Evolutionary conservation across 2,329 filamentous ascomycete genomes (phyloP), one percentile per base, ranked within the genome.

Genomic region (Botrytis squamosa): DNA sequence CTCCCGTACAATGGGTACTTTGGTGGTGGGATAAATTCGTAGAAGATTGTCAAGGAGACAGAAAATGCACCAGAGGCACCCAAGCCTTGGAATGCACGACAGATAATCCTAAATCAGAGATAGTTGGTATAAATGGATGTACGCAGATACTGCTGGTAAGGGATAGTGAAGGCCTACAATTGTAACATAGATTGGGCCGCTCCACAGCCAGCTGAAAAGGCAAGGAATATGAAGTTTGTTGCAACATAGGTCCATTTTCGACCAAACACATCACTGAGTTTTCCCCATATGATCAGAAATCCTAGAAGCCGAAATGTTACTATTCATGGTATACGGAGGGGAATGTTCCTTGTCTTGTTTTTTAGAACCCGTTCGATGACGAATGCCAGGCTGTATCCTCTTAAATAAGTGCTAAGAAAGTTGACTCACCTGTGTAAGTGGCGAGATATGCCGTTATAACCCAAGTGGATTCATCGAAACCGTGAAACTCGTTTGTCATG

Each of bases 1-100:
- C 66, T 73, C 10, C 83, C 79, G 10, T 80, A 81, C 70, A 83
- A 81, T 73, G 83, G 83, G 67, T 85, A 80, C 74, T 86, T 82
- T 14, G 83, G 78, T 25, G 88, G 78, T 0, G 85, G 84, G 0
- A 88, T 83, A 12, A 88, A 78, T 67, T 87, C 86, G 29, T 83
- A 84, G 4, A 86, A 80, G n/a, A 88, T 82, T 70, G 86, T 84
- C 46, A 85, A 83, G 4, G 83, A 81, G 16, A 88, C 80, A 49
- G 85, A 77, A 71, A 40, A 40, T 40, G 38, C 38, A 40, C 38
- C 38, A 12, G 38, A 40, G 38, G 38, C 38, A 40, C 38, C 38
- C 10, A 40, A 10, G 38, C 38, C 38, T 40, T 40, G 8, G 2
- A 82, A 83, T 74, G 85, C 82, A 0, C 85, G 42, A 42, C 86